Percentiles rank a stretch among this genome's conserved stretches.
Conservation (phyloP, 805 yeast species). For the Candida gorgasii region DNA sequence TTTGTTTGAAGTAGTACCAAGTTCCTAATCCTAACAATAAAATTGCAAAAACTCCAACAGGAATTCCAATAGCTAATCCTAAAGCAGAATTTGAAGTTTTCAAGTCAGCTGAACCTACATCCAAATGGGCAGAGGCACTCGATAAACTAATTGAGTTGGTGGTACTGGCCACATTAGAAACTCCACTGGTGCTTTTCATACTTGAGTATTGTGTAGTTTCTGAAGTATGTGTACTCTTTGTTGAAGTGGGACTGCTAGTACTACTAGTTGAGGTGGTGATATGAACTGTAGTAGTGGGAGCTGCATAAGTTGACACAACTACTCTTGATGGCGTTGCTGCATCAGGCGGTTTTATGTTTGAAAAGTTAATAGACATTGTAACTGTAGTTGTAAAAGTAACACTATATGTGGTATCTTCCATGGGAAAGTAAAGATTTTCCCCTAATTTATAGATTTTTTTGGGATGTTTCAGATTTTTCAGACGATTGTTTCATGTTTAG, state of each 20-base stretch:
- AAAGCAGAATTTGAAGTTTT: slow-evolving; percentile 13
- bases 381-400: slow-evolving; percentile 13
- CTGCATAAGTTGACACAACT: slow-evolving; percentile 2
- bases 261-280: background rate
- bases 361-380: slow-evolving; percentile 7
- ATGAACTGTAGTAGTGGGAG: slow-evolving; percentile 5
- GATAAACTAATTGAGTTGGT: background rate
- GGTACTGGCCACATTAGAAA: too few species aligned
- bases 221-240: too few species aligned
- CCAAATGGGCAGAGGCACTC: background rate
- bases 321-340: slow-evolving; percentile 9
- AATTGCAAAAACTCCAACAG: slow-evolving; percentile 27
- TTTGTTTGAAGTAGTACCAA: slow-evolving; percentile 23
- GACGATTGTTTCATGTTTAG: background rate
- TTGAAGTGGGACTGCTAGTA: background rate
- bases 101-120: background rate
- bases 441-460: slow-evolving; percentile 2
- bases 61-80: slow-evolving; percentile 36
- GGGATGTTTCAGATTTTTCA: slow-evolving; percentile 8
- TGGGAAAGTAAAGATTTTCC: background rate
- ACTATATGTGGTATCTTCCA: slow-evolving; percentile 11
- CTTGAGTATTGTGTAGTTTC: too few species aligned
- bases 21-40: slow-evolving; percentile 21
- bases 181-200: too few species aligned
- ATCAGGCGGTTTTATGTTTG: slow-evolving; percentile 5